A percentile compares a stretch with the other conserved stretches of the same genome.
Evolutionary conservation across 208 protist species (phyloP).

Genomic region (Vickermania spadyakhi): DNA sequence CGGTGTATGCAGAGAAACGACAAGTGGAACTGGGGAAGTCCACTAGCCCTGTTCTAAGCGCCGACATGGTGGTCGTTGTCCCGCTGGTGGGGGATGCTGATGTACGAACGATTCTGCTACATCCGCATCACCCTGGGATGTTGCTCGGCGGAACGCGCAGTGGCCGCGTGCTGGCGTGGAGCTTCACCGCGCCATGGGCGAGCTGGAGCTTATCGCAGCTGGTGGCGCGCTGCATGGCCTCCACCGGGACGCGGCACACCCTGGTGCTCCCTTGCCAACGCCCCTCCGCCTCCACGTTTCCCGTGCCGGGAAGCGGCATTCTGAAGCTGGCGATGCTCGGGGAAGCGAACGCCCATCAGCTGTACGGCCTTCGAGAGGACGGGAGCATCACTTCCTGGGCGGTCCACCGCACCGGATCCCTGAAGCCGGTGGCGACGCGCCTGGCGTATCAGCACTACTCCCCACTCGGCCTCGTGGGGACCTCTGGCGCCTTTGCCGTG

Average conservation of each 20-base stretch:
- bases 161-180: conserved; percentile 45
- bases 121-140: conserved; percentile 25
- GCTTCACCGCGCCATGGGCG: conserved; percentile 16
- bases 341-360: conserved; percentile 44
- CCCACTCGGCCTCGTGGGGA: conserved; percentile 16
- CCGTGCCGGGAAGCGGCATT: conserved; percentile 40
- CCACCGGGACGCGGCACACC: conserved; percentile 22
- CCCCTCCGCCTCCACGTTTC: conserved; percentile 39
- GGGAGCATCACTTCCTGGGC: conserved; percentile 61
- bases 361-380: conserved; percentile 62
- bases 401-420: conserved; percentile 19
- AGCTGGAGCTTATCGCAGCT: conserved; percentile 18
- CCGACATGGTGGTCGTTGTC: conserved; percentile 23
- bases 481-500: conserved; percentile 27
- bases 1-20: not conserved
- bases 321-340: conserved; percentile 50
- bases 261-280: conserved; percentile 24
- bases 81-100: conserved; percentile 50
- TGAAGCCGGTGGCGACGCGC: conserved; percentile 11
- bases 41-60: not conserved
- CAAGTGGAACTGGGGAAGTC: not conserved
- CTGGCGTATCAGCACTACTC: not conserved
- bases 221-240: conserved; percentile 19
- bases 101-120: conserved; percentile 25
- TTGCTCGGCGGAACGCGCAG: conserved; percentile 37